Evolutionary conservation across 305 asterid species (phyloP).

Genomic region (Rubia tinctorum): DNA sequence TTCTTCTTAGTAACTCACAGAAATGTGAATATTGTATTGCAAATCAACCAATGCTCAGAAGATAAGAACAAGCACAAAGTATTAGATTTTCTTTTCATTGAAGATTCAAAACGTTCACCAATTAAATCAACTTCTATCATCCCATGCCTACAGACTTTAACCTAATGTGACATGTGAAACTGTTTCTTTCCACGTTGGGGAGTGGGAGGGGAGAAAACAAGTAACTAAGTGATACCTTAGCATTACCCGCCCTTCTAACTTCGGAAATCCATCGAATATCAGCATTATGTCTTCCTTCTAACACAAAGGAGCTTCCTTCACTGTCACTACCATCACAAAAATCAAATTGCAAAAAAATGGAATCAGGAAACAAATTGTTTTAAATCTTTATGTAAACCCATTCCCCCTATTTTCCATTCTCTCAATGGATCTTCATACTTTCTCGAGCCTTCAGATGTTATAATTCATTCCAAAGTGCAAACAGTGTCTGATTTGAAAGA

Average conservation of each 20-base stretch:
- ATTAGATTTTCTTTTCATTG: not conserved
- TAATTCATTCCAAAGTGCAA: not conserved
- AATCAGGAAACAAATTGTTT: conserved; percentile 8
- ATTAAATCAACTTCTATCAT: conserved; percentile 1
- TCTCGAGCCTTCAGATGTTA: not conserved
- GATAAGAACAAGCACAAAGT: not conserved
- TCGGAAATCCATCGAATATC: conserved; percentile 84
- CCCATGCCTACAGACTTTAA: not conserved
- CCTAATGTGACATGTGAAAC: not conserved
- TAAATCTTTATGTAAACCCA: not conserved
- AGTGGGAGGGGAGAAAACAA: not conserved
- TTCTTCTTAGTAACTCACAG: not conserved
- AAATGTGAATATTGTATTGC: not conserved
- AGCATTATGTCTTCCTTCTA: conserved; percentile 94
- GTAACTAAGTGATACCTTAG: conserved; percentile 45
- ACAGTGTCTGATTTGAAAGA: not conserved
- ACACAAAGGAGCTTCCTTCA: conserved; percentile 58
- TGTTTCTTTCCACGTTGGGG: not conserved
- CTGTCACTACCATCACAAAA: conserved; percentile 62
- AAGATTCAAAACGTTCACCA: conserved; percentile 4
- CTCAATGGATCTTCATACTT: not conserved
- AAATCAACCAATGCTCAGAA: not conserved
- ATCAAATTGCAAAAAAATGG: conserved; percentile 13
- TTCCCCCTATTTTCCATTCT: not conserved
- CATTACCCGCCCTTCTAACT: conserved; percentile 51